Evolutionary conservation across 257 asterid species (phyloP).

Genomic region (Solanum gandarillasii): DNA sequence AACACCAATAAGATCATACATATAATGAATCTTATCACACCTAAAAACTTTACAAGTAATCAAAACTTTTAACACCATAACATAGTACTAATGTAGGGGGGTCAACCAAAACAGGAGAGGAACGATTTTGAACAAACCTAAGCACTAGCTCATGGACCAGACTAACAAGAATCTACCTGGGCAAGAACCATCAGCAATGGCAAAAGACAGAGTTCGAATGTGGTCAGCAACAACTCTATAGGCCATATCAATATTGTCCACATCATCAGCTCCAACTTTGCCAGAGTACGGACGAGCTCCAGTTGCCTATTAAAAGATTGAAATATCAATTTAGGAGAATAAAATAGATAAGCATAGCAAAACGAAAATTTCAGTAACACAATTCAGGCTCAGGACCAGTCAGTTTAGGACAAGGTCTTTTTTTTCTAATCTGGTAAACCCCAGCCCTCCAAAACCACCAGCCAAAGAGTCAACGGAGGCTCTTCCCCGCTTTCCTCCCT

Average conservation of each 20-base stretch:
- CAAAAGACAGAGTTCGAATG: conserved; percentile 89
- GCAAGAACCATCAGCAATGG: conserved; percentile 97
- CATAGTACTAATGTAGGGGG: not conserved
- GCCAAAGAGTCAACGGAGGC: not conserved
- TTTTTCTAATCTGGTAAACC: not conserved
- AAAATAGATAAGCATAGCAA: not conserved
- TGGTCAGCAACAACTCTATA: conserved; percentile 99
- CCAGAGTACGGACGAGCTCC: conserved; percentile 75
- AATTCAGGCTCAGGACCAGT: not conserved
- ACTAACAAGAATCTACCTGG: conserved; percentile 50
- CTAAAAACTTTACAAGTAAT: not conserved
- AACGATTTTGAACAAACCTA: not conserved
- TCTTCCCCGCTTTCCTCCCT: not conserved
- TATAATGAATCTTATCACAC: not conserved
- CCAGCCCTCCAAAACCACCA: not conserved
- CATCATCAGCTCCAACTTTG: conserved; percentile 81
- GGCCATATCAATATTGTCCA: conserved; percentile 86
- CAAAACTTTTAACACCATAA: not conserved
- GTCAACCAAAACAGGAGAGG: not conserved
- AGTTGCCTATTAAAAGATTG: conserved; percentile 45
- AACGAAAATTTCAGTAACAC: not conserved
- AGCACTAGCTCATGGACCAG: conserved; percentile 1
- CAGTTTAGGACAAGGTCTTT: not conserved
- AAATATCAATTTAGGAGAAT: not conserved
- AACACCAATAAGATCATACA: not conserved